Evolutionary conservation across 1,284 basidiomycete genomes (phyloP).

Genomic region (Irpex sp.): DNA sequence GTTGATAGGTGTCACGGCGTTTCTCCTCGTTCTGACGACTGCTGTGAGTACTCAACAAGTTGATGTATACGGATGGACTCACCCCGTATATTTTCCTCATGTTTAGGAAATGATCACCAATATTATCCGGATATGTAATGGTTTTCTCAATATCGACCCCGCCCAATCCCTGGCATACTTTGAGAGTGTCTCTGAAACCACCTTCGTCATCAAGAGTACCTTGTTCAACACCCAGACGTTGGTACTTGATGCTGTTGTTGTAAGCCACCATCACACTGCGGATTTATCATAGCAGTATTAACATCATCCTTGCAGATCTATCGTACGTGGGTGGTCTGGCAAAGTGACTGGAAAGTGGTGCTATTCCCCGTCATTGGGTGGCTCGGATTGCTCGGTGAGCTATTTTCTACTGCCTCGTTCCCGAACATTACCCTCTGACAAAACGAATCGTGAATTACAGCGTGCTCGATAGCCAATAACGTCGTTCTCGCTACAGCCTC

Average conservation of each 20-base stretch:
- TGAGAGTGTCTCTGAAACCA: conserved; percentile 30
- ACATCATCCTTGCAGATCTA: conserved; percentile 29
- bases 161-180: conserved; percentile 30
- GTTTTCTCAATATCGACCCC: conserved; percentile 22
- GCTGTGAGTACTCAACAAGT: conserved; percentile 22
- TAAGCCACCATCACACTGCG: conserved; percentile 21
- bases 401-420: not conserved
- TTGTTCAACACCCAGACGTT: conserved; percentile 43
- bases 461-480: conserved; percentile 9
- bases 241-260: conserved; percentile 41
- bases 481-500: conserved; percentile 23
- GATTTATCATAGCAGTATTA: not conserved
- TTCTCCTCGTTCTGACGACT: conserved; percentile 32
- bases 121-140: conserved; percentile 26
- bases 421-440: not conserved
- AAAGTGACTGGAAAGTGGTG: conserved; percentile 24
- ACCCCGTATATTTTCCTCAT: not conserved
- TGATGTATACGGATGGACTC: not conserved
- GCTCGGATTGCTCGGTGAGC: conserved; percentile 29
- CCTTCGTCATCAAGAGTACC: conserved; percentile 35
- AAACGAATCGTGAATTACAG: not conserved
- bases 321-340: conserved; percentile 36
- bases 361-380: conserved; percentile 32
- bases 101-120: conserved; percentile 33
- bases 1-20: conserved; percentile 20